phyloP scores from a whole-genome alignment of 2,329 filamentous ascomycete species.

The Aspergillus ustus region DNA sequence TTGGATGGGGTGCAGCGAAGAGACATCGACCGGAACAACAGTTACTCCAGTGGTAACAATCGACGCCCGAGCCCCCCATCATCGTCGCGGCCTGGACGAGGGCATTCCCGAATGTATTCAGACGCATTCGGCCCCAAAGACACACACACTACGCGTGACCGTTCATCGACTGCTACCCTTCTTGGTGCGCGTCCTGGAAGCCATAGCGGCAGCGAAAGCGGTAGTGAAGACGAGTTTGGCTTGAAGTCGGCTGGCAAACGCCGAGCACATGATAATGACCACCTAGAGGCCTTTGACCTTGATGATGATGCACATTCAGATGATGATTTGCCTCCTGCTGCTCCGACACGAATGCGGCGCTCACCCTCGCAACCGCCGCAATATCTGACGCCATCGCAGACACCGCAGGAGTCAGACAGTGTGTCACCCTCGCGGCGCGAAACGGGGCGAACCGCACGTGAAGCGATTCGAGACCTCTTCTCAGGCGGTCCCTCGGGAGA shows the following conservation, averaged over 20 bases:
- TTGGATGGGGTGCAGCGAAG: slow-evolving; percentile 53
- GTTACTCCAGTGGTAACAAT: slow-evolving; percentile 64
- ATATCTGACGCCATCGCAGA: neutral
- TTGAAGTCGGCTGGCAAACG: slow-evolving; percentile 42
- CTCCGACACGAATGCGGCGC: slow-evolving; percentile 43
- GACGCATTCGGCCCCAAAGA: slow-evolving; percentile 51
- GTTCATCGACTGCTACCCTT: slow-evolving; percentile 55
- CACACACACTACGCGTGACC: slow-evolving; percentile 48
- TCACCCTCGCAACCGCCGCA: slow-evolving; percentile 33
- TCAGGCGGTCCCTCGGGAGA: slow-evolving; percentile 75
- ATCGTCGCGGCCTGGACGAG: slow-evolving; percentile 36
- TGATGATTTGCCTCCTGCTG: slow-evolving; percentile 65
- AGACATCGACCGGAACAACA: slow-evolving; percentile 38
- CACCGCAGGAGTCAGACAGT: slow-evolving; percentile 15
- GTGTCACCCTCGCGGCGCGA: slow-evolving; percentile 37
- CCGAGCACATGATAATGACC: slow-evolving; percentile 37
- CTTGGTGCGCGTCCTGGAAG: slow-evolving; percentile 46
- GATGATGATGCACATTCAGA: slow-evolving; percentile 52
- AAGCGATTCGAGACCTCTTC: slow-evolving; percentile 79
- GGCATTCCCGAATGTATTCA: slow-evolving; percentile 57
- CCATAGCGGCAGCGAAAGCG: slow-evolving; percentile 49
- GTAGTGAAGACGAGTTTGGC: slow-evolving; percentile 58
- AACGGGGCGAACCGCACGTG: slow-evolving; percentile 68
- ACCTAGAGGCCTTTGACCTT: slow-evolving; percentile 42
- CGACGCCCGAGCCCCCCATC: slow-evolving; percentile 55